Conservation (phyloP, 305 asterid species). For the Solanum hybrid region DNA sequence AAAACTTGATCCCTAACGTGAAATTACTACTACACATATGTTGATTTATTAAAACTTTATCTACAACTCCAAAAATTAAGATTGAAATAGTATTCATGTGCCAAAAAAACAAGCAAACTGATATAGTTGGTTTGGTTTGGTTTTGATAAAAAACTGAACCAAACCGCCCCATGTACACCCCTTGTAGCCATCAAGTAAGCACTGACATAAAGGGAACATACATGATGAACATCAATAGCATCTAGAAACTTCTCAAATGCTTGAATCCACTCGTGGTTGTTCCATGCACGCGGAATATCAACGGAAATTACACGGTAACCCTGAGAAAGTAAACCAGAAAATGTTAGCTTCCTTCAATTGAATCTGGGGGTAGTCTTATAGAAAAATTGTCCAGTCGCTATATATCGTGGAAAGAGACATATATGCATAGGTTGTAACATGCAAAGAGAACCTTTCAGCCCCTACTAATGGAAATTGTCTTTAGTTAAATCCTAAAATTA, state of each 20-base stretch:
- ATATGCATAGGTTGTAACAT: background rate
- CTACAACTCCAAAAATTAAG: background rate
- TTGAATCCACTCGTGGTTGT: constrained; percentile 84
- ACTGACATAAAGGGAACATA: constrained; percentile 32
- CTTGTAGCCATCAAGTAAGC: background rate
- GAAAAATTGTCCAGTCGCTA: background rate
- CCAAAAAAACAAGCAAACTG: background rate
- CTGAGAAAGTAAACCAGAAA: constrained; percentile 30
- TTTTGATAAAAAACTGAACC: background rate
- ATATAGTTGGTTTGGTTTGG: background rate
- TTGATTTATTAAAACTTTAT: background rate
- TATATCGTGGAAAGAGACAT: background rate
- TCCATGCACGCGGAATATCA: constrained; percentile 93
- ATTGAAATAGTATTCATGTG: background rate
- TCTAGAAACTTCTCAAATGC: constrained; percentile 97
- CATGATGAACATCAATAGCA: constrained; percentile 92
- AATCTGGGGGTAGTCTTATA: background rate
- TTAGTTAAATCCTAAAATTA: background rate
- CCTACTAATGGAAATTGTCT: background rate
- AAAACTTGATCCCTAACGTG: background rate
- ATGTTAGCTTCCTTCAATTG: constrained; percentile 1
- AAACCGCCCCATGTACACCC: background rate
- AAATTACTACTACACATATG: background rate
- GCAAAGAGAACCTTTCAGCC: background rate
- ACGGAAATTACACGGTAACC: constrained; percentile 91